phyloP scores from a whole-genome alignment of 805 yeast species.

The Candida ulmi region DNA sequence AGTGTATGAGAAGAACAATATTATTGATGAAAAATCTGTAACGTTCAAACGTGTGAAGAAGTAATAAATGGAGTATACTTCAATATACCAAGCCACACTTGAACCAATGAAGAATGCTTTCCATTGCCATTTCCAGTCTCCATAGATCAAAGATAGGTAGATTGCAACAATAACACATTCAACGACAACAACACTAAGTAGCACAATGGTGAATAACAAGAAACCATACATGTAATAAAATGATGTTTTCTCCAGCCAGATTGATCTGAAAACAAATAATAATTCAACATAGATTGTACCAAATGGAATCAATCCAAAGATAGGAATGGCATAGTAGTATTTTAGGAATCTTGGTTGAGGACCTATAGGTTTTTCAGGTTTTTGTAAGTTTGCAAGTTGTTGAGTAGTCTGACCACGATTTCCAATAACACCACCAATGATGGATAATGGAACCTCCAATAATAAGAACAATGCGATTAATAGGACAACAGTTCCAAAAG shows the following conservation, averaged over 20 bases:
- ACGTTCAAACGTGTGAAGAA: constrained; percentile 51
- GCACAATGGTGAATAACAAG: constrained; percentile 51
- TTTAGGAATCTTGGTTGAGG: constrained; percentile 28
- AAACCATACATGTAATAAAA: constrained; percentile 80
- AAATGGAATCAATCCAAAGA: constrained; percentile 74
- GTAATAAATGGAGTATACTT: constrained; percentile 63
- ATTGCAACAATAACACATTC: constrained; percentile 70
- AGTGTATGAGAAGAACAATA: constrained; percentile 70
- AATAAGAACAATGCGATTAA: constrained; percentile 54
- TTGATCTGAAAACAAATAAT: constrained; percentile 62
- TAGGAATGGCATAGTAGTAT: constrained; percentile 26
- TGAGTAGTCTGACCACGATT: constrained; percentile 26
- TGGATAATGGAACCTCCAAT: constrained; percentile 69
- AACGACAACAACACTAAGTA: constrained; percentile 56
- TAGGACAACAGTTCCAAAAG: constrained; percentile 67
- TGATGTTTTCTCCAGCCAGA: constrained; percentile 77
- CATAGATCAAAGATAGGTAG: constrained; percentile 53
- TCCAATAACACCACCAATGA: constrained; percentile 61
- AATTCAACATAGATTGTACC: constrained; percentile 77
- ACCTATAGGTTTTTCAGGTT: constrained; percentile 23
- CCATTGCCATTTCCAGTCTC: constrained; percentile 78
- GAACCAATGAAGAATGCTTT: constrained; percentile 64
- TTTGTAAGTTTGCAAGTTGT: constrained; percentile 12
- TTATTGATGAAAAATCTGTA: constrained; percentile 57
- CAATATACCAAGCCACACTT: constrained; percentile 68